Conservation (phyloP, 2,329 filamentous ascomycete genomes). For the Talaromyces verruculosus region DNA sequence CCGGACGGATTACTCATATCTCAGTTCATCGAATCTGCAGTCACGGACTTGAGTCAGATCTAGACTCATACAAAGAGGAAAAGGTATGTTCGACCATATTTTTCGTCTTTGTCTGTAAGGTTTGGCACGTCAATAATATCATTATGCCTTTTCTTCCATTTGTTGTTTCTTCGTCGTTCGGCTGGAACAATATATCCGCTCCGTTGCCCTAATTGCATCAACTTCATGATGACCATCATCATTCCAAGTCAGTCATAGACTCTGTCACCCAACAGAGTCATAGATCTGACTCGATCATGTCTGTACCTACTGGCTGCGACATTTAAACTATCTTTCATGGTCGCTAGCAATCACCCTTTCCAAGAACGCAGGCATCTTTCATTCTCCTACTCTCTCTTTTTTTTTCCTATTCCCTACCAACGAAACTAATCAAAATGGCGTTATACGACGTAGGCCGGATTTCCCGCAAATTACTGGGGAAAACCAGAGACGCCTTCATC, state of each 20-base stretch:
- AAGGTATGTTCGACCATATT: neutral
- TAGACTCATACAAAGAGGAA: neutral
- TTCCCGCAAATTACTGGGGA: too few species aligned
- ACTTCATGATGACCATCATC: neutral
- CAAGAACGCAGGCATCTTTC: neutral
- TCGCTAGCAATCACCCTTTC: neutral
- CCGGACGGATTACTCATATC: neutral
- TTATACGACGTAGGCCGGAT: too few species aligned
- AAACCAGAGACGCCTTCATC: too few species aligned
- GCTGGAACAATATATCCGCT: neutral
- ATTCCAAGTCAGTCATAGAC: neutral
- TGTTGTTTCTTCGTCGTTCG: too few species aligned
- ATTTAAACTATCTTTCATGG: neutral
- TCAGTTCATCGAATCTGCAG: neutral
- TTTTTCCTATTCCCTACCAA: too few species aligned
- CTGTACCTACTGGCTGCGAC: neutral
- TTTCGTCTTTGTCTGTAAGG: neutral
- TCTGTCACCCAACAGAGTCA: neutral
- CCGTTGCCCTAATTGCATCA: neutral
- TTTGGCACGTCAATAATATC: neutral
- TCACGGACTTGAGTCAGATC: neutral
- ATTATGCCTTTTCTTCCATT: neutral
- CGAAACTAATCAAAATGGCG: too few species aligned
- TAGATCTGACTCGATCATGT: neutral
- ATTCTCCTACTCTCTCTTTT: neutral